Percentiles rank a stretch among this genome's conserved stretches.
phyloP scores from a whole-genome alignment of 176 grass and related monocot genomes.

The Saccharum officinarum region DNA sequence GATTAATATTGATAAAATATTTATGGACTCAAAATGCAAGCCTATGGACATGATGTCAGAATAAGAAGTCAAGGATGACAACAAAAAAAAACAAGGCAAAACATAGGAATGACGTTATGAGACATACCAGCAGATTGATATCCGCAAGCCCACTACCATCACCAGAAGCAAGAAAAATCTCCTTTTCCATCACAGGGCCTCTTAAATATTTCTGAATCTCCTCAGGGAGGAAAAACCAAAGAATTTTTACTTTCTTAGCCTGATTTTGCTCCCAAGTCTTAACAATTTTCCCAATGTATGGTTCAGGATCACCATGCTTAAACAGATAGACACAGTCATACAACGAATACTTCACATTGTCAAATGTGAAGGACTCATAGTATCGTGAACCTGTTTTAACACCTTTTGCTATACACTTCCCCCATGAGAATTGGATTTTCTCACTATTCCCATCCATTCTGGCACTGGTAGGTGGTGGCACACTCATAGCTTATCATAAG shows the following conservation, averaged over 20 bases:
- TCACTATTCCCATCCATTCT: constrained; percentile 39
- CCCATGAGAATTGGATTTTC: constrained; percentile 59
- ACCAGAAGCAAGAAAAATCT: constrained; percentile 75
- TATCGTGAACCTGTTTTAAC: constrained; percentile 48
- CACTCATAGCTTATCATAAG: constrained; percentile 35
- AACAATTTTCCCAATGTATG: constrained; percentile 69
- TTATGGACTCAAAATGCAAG: constrained; percentile 26
- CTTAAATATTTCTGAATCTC: constrained; percentile 54
- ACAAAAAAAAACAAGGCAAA: not conserved
- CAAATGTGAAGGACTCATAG: constrained; percentile 62
- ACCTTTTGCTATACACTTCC: constrained; percentile 42
- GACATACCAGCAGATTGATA: constrained; percentile 62
- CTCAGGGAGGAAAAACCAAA: constrained; percentile 72
- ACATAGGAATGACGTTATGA: constrained; percentile 4
- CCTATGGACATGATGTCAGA: constrained; percentile 6
- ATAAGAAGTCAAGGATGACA: not conserved
- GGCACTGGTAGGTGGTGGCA: constrained; percentile 13
- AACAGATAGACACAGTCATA: constrained; percentile 67
- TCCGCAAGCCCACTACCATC: constrained; percentile 51
- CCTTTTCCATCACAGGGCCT: constrained; percentile 49
- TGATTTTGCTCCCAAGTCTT: constrained; percentile 61
- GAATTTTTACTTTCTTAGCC: constrained; percentile 66
- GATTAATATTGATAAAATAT: not conserved
- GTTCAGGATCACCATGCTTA: constrained; percentile 38
- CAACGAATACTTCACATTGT: constrained; percentile 68